Base-by-base conservation (phyloP, 2,329 filamentous ascomycete genomes). In the Epichloe scottii region DNA sequence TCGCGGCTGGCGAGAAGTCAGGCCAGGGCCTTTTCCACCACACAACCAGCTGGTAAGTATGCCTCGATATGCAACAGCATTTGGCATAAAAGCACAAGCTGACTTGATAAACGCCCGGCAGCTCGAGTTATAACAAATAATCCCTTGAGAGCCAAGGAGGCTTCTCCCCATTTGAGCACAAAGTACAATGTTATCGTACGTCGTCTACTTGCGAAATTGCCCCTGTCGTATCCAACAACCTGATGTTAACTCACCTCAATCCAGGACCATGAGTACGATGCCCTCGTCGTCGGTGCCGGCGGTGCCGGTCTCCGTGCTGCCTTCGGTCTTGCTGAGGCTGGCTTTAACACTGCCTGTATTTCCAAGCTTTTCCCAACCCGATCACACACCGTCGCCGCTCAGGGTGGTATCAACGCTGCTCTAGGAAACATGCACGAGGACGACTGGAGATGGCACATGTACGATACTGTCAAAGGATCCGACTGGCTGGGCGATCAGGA, bases 401-500 rank as follows among this genome's bases (percentile, higher is more conserved):
- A 85, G 70, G 87, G 87, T 66, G 87, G 87, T 64, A 91, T 93
- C 76, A 93, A 93, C 68, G 87, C 87, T 51, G 87, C 87, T 48
- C 77, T 93, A 51, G 87, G 87, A 65, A 95, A 95, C 75, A 96
- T 96, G 90, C 89, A 95, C 78, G 82, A 91, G 76, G 90, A 96
- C 65, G 89, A 96, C 74, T 96, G 90, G 90, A 84, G 89, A 77
- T 96, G 90, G 90, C 90, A 96, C 74, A 96, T 96, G 90, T 96
- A 96, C 77, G 90, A 96, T 70, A 96, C 90, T 42, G 90, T 96
- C 67, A 96, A 96, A 78, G 90, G 90, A 58, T 95, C 88, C 58
- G 90, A 96, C 76, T 96, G 90, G 90, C 81, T 96, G 48, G 90
- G 90, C 70, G 90, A 96, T 71, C 90, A 96, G 72, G 90, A 96